These are phyloP conservation scores for Hylodesmum podocarpum DNA, from an alignment of 306 rosid species.

Conservation along the genomic window DNA sequence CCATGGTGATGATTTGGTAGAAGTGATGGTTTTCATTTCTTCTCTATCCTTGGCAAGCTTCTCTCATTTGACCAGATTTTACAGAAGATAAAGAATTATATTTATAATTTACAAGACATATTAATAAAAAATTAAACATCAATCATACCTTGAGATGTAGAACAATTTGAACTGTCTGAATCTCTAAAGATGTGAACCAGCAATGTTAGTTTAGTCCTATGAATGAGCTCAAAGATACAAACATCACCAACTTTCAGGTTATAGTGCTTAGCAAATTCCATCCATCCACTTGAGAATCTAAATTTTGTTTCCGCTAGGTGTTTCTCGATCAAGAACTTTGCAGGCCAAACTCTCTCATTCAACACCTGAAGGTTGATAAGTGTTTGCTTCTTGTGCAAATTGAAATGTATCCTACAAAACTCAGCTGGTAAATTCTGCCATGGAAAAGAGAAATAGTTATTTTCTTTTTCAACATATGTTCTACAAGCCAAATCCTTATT, in stretches of 20 bases:
- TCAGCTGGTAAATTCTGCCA: neutral
- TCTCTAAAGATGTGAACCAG: neutral
- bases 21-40: neutral
- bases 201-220: neutral
- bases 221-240: conserved; percentile 26
- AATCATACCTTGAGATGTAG: neutral
- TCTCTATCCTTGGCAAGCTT: neutral
- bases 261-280: conserved; percentile 24
- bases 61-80: neutral
- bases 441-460: neutral
- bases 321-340: neutral
- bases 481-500: neutral
- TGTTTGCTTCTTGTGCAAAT: neutral
- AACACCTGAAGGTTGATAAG: neutral
- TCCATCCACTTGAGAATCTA: conserved; percentile 36
- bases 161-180: neutral
- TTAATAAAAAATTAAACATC: neutral
- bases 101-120: neutral
- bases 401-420: conserved; percentile 15
- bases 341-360: neutral
- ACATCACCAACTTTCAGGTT: conserved; percentile 29
- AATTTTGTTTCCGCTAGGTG: fast-evolving
- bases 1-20: too few relatives aligned
- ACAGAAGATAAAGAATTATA: neutral
- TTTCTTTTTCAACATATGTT: neutral